These are phyloP conservation scores for Paxillus ammoniavirescens DNA, from an alignment of 768 basidiomycete genomes.

Conservation along the genomic window DNA sequence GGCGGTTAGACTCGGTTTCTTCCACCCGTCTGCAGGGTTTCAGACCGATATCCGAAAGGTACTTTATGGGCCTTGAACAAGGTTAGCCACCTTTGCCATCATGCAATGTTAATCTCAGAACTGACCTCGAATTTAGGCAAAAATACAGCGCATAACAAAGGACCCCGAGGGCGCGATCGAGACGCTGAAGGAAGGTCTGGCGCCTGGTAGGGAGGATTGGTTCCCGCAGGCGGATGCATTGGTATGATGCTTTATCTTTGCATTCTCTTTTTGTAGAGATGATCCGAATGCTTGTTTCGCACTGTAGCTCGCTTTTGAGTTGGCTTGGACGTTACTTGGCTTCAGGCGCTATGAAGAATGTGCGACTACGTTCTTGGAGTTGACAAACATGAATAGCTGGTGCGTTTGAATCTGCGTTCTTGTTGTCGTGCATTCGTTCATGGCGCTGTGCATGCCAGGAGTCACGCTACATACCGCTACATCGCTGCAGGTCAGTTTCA, in stretches of 20 bases:
- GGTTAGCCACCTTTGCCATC: conserved; percentile 32
- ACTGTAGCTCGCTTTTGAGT: conserved; percentile 67
- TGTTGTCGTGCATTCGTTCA: not conserved
- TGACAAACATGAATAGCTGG: conserved; percentile 74
- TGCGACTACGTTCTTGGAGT: conserved; percentile 60
- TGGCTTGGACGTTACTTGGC: conserved; percentile 72
- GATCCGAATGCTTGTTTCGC: not conserved
- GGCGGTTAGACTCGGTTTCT: not conserved
- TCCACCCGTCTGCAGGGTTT: conserved; percentile 38
- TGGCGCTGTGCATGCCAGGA: conserved; percentile 41
- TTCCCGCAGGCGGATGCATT: conserved; percentile 75
- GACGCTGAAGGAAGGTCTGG: conserved; percentile 57
- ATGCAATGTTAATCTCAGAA: not conserved
- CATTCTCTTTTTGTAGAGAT: not conserved
- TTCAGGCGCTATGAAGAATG: conserved; percentile 65
- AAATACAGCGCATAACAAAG: conserved; percentile 69
- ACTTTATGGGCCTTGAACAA: conserved; percentile 74
- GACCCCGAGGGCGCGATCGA: conserved; percentile 65
- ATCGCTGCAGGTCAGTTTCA: conserved; percentile 60
- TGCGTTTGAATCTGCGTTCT: conserved; percentile 24
- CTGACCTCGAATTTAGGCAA: conserved; percentile 46
- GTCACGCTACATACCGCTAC: conserved; percentile 77
- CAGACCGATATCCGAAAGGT: conserved; percentile 59
- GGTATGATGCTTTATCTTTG: conserved; percentile 35
- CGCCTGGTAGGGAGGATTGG: conserved; percentile 45